Evolutionary conservation across 2,329 filamentous ascomycete genomes (phyloP).

Genomic region (Monosporascus sp.): DNA sequence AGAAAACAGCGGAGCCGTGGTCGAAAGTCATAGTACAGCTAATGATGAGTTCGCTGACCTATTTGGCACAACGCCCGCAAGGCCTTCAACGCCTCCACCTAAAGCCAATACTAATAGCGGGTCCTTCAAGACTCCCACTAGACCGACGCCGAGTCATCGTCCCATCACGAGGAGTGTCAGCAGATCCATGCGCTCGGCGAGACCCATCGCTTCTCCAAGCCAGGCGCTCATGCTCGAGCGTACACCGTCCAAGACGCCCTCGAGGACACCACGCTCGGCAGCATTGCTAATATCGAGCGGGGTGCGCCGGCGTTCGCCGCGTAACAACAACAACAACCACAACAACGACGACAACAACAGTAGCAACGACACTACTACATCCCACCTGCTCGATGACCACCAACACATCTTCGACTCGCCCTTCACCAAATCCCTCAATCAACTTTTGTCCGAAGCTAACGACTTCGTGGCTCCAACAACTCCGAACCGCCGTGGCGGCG

Average conservation of each 20-base stretch:
- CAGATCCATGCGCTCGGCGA: conserved; percentile 45
- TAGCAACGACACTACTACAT: conserved; percentile 8
- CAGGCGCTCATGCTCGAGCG: conserved; percentile 36
- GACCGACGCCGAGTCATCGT: conserved; percentile 55
- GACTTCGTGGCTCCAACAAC: conserved; percentile 34
- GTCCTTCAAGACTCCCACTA: conserved; percentile 57
- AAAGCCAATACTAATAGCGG: conserved; percentile 38
- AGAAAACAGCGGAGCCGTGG: conserved; percentile 35
- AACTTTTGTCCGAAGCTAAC: conserved; percentile 55
- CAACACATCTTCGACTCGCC: conserved; percentile 13
- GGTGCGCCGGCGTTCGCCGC: conserved; percentile 37
- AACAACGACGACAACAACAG: not conserved
- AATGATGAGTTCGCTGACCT: conserved; percentile 46
- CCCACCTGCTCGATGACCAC: conserved; percentile 14
- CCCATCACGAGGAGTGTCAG: conserved; percentile 58
- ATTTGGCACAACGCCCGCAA: conserved; percentile 53
- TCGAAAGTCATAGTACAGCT: conserved; percentile 26
- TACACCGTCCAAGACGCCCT: conserved; percentile 43
- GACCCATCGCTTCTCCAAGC: conserved; percentile 38
- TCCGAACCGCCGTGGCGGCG: not conserved
- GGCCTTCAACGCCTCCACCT: conserved; percentile 49
- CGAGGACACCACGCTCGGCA: conserved; percentile 32
- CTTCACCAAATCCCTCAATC: conserved; percentile 42
- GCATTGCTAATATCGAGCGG: conserved; percentile 23
- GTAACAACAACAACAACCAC: conserved; percentile 6